phyloP scores from a whole-genome alignment of 441 rosid genomes.

The Erodium trifolium region DNA sequence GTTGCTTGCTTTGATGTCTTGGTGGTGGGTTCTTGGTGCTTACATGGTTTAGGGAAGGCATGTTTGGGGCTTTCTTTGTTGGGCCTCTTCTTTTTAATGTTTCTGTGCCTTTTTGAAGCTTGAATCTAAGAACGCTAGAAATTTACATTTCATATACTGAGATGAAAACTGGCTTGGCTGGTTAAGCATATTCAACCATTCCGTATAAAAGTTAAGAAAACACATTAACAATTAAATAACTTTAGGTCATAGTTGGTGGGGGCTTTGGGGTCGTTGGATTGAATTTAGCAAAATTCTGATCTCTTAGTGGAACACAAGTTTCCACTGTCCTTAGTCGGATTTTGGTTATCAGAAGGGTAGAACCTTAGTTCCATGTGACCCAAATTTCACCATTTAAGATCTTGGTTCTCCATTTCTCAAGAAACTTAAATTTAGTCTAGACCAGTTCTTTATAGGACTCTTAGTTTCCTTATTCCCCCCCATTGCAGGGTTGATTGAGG shows the following conservation, averaged over 20 bases:
- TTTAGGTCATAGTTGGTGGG: background rate
- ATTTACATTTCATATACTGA: background rate
- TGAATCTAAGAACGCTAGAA: background rate
- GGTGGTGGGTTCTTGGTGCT: slow-evolving; percentile 10
- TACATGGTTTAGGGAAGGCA: slow-evolving; percentile 4
- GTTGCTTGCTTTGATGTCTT: background rate
- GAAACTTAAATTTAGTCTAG: background rate
- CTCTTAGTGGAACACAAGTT: background rate
- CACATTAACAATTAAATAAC: background rate
- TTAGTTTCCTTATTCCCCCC: background rate
- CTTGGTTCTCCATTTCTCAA: background rate
- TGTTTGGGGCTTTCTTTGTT: background rate
- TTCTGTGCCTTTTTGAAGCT: background rate
- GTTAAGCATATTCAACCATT: background rate
- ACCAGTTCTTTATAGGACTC: background rate
- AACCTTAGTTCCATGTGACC: slow-evolving; percentile 4
- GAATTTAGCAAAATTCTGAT: slow-evolving; percentile 2
- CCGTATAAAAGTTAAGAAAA: background rate
- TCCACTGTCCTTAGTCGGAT: background rate
- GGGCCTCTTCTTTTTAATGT: background rate
- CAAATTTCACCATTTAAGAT: background rate
- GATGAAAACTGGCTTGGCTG: background rate
- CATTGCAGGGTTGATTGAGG: background rate
- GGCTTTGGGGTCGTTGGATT: slow-evolving; percentile 4
- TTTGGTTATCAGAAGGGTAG: background rate